Base-by-base conservation (phyloP, 2,329 filamentous ascomycete species). In the Dactylellina sp. region DNA sequence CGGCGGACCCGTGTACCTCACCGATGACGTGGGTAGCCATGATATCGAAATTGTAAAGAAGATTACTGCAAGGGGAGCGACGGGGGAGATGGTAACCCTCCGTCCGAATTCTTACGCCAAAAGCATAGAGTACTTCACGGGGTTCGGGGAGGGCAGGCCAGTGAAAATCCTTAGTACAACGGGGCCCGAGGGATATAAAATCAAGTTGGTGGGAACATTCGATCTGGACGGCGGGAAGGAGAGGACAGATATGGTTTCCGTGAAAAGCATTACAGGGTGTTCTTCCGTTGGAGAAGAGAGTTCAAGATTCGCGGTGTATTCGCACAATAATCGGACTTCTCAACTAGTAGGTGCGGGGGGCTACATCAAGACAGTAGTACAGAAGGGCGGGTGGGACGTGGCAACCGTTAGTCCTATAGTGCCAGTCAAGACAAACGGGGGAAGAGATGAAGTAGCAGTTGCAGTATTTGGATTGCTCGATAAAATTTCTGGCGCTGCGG, bases 1-100 rank as follows among this genome's bases (percentile, higher is more conserved):
- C 52, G 95, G 95, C 7, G 95, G 95, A 0, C 95, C 94, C 0
- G 90, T 99, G 42, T 97, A 96, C 78, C 93, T 99, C 80, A 98
- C 94, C 0, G 95, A 99, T 81, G 86, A 88, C 0, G 94, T 94
- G 0, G 93, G 92, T 0, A 83, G 91, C 71, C 92, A 98, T 80
- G 86, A 97, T 78, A 79, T 93, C 28, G 81, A 85, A 4, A 81
- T 99, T 14, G 90, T 99, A 72, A 82, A 85, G 25, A 89, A 96
- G 80, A 93, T 98, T 85, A 93, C 91, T 0, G 93, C 56, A 6
- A 50, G 37, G 32, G 53, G 42, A 1, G 52, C n/a, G 20, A 53
- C 25, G 1, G 71, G 71, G 7, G 50, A 44, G 16, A 24, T 49
- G 50, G 11, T 61, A 1, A 63, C 44, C 0, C 16, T 75, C 11